Conservation (phyloP, 2,329 filamentous ascomycete species). For the Fusarium pseudocircinatum region DNA sequence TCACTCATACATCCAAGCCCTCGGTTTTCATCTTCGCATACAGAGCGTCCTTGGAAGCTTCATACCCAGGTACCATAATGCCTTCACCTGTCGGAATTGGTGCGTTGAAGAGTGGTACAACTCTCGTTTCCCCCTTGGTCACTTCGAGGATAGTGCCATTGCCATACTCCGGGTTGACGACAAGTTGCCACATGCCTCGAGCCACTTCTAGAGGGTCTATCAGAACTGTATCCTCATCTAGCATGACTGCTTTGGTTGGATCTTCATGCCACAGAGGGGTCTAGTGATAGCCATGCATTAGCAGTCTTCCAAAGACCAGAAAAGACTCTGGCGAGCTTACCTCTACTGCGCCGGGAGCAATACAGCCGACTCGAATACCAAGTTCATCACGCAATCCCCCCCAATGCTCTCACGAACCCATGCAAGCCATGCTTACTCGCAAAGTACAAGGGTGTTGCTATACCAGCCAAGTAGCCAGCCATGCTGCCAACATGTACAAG, state of each 20-base stretch:
- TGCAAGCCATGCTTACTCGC: constrained; percentile 51
- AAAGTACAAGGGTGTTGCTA: constrained; percentile 50
- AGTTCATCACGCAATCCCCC: constrained; percentile 43
- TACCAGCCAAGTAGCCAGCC: constrained; percentile 44
- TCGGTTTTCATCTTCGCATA: constrained; percentile 34
- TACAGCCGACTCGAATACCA: constrained; percentile 31
- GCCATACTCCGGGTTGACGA: constrained; percentile 40
- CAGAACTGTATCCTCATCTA: constrained; percentile 41
- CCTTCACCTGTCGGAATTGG: constrained; percentile 39
- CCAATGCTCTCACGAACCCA: constrained; percentile 48
- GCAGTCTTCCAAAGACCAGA: neutral
- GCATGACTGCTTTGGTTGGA: constrained; percentile 43
- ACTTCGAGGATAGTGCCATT: constrained; percentile 49
- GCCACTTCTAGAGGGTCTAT: constrained; percentile 47
- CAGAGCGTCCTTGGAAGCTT: constrained; percentile 34
- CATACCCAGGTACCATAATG: constrained; percentile 37
- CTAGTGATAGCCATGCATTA: constrained; percentile 16
- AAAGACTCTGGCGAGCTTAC: constrained; percentile 27
- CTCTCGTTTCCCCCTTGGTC: constrained; percentile 37
- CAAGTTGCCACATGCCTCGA: constrained; percentile 45
- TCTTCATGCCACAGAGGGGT: constrained; percentile 50
- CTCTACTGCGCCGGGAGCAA: constrained; percentile 48
- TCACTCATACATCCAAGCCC: constrained; percentile 38
- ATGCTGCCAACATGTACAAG: constrained; percentile 50
- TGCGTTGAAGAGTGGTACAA: constrained; percentile 44